Evolutionary conservation across 345 rosid genomes (phyloP), one percentile per base, ranked within the genome.

Genomic region (Combretum micranthum): DNA sequence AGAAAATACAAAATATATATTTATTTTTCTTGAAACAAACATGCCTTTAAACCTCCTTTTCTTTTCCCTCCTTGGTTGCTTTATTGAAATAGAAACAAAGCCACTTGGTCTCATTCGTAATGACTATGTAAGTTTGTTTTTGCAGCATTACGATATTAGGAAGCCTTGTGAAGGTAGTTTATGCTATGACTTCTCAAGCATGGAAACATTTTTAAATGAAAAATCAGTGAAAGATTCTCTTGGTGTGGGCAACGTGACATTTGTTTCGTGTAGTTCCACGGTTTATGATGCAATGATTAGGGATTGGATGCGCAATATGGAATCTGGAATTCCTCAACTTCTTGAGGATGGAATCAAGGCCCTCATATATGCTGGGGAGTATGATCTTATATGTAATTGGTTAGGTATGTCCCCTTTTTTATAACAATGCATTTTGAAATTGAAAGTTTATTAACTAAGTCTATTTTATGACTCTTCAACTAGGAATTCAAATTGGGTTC

Each of bases 321-420:
- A 77, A 67, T 74, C 44, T 3, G 89, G 83, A 16, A 86, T 92
- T 50, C 96, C 98, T 6, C 55, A 63, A 2, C 87, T 92, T 25
- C 83, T 92, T 7, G 84, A 86, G 32, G 85, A 81, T 43, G 98
- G 95, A 44, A 80, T 88, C 68, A 75, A 49, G 51, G 74, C 71
- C 53, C 95, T 88, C 20, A 55, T 84, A 47, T 92, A 92, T 32
- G 97, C 93, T 0, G 97, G 98, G 52, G 98, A 88, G 48, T 74
- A 92, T 50, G 99, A 92, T 66, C 86, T 92, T 37, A 73, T 83
- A 19, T 92, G 99, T 72, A 92, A 92, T 65, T 92, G 95, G 96
- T 82, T 92, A 20, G 99, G 97, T 85, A 60, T 71, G 75, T 47
- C 13, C 14, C 20, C 13, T 13, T 32, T 19, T 39, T 4, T 14